A percentile compares a stretch with the other conserved stretches of the same genome.
Evolutionary conservation across 768 basidiomycete genomes (phyloP).

Genomic region (Lentinus tigrinus): DNA sequence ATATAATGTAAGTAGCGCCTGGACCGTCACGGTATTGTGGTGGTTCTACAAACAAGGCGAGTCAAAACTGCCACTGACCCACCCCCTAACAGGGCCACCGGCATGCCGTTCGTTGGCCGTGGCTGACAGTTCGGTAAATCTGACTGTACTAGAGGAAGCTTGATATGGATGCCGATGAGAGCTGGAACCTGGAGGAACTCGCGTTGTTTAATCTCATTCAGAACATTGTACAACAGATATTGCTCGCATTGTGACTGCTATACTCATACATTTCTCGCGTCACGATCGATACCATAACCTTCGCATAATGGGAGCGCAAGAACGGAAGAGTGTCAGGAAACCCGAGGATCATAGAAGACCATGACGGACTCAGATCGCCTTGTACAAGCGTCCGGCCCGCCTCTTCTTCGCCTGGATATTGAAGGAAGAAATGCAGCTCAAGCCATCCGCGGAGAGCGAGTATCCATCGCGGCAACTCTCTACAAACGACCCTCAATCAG

Average conservation of each 20-base stretch:
- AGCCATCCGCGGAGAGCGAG: constrained; percentile 1
- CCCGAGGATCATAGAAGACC: too few relatives aligned
- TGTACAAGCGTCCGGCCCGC: too few relatives aligned
- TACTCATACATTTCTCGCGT: too few relatives aligned
- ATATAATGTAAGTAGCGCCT: constrained; percentile 60
- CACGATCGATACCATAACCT: too few relatives aligned
- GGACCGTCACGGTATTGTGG: not conserved
- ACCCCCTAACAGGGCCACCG: constrained; percentile 37
- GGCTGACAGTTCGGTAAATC: constrained; percentile 32
- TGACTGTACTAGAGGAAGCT: too few relatives aligned
- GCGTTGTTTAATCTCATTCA: not conserved
- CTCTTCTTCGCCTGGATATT: constrained; percentile 1
- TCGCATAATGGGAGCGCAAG: too few relatives aligned
- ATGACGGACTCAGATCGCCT: too few relatives aligned
- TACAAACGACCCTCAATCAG: not conserved
- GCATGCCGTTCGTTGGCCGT: constrained; percentile 47
- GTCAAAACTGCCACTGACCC: not conserved
- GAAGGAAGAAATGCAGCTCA: constrained; percentile 1
- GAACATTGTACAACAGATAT: too few relatives aligned
- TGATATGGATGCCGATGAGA: constrained; percentile 2
- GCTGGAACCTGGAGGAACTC: too few relatives aligned
- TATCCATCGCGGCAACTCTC: not conserved
- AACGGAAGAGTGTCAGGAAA: too few relatives aligned
- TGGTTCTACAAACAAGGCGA: too few relatives aligned
- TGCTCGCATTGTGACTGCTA: too few relatives aligned